Percentiles rank a stretch among this genome's conserved stretches.
phyloP scores from a whole-genome alignment of 805 yeast genomes.

The Myxozyma melibiosi region DNA sequence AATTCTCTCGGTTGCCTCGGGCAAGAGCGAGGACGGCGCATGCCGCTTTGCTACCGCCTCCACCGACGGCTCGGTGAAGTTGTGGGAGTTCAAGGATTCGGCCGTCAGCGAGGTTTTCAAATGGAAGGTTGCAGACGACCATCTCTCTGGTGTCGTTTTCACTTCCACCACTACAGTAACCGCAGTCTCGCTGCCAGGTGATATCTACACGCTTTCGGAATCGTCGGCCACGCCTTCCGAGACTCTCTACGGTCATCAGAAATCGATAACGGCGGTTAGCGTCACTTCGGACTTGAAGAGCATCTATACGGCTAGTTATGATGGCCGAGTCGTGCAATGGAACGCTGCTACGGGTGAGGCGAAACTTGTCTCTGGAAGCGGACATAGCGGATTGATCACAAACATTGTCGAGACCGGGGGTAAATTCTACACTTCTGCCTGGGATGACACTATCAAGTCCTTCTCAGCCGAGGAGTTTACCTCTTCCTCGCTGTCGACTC shows the following conservation, averaged over 20 bases:
- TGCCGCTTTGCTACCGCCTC: constrained; percentile 71
- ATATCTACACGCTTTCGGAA: constrained; percentile 53
- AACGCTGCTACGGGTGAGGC: constrained; percentile 45
- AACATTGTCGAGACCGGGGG: constrained; percentile 48
- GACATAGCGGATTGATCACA: constrained; percentile 69
- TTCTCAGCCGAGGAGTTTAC: constrained; percentile 41
- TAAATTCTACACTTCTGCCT: constrained; percentile 62
- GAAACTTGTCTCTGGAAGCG: constrained; percentile 43
- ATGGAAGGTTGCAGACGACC: constrained; percentile 58
- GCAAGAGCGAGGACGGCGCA: constrained; percentile 55
- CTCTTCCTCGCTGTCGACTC: constrained; percentile 43
- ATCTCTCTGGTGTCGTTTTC: constrained; percentile 77
- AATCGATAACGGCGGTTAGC: constrained; percentile 65
- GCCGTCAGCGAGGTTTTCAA: constrained; percentile 45
- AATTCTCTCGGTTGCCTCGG: constrained; percentile 66
- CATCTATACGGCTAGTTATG: constrained; percentile 70
- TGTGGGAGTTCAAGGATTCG: constrained; percentile 58
- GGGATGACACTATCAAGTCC: constrained; percentile 80
- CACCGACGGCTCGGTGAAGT: constrained; percentile 75
- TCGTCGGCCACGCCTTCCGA: constrained; percentile 42
- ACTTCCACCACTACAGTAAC: constrained; percentile 54
- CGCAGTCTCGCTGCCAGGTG: constrained; percentile 72
- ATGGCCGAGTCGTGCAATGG: constrained; percentile 76
- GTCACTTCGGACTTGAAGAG: constrained; percentile 22
- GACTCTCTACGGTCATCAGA: constrained; percentile 76